Conservation (phyloP, 192 early-diverging fungal species). For the Thamnidium elegans region DNA sequence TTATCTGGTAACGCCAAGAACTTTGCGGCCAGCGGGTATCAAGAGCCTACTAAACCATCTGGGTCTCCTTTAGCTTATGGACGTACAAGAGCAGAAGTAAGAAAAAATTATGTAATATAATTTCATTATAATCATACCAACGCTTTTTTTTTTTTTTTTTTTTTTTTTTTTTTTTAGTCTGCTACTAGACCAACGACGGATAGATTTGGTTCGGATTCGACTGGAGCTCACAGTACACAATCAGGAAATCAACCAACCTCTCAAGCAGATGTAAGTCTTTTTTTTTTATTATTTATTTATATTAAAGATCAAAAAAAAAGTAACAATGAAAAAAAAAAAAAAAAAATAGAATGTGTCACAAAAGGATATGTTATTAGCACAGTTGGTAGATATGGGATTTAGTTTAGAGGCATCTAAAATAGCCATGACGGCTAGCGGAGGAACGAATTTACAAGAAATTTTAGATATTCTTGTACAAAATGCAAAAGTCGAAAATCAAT, state of each 20-base stretch:
- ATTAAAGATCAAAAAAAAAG: neutral
- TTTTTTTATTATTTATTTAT: too few species aligned
- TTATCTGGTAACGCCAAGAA: neutral
- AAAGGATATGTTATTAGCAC: conserved; percentile 57
- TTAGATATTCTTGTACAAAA: conserved; percentile 48
- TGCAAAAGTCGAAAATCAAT: conserved; percentile 4
- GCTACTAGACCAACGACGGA: too few species aligned
- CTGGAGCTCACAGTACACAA: too few species aligned
- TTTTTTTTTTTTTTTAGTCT: too few species aligned
- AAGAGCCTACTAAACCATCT: too few species aligned
- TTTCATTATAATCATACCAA: too few species aligned
- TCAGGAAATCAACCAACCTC: too few species aligned
- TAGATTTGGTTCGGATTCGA: too few species aligned
- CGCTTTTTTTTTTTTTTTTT: too few species aligned
- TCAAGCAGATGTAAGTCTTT: too few species aligned
- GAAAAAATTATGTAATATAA: neutral
- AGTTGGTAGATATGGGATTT: conserved; percentile 83
- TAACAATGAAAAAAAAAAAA: neutral
- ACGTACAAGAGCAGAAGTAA: neutral
- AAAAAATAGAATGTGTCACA: neutral
- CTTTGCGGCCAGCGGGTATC: too few species aligned
- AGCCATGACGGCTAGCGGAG: conserved; percentile 67
- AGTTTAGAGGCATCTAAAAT: conserved; percentile 56
- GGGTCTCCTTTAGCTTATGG: neutral
- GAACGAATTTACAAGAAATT: conserved; percentile 55